Conservation (phyloP, 1,139 yeast genomes). For the Nematodospora anomalae region DNA sequence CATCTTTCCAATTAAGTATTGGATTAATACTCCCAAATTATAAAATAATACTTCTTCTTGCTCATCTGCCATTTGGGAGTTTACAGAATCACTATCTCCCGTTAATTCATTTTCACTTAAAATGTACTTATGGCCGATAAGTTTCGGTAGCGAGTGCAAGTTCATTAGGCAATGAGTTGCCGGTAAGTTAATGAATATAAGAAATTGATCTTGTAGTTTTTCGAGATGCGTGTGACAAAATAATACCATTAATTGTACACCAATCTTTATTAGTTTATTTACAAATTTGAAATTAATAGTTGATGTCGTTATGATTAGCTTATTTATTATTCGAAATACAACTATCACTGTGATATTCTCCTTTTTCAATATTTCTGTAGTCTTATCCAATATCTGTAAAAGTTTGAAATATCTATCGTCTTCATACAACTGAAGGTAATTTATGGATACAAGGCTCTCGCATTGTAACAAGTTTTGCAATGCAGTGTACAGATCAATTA, state of each 20-base stretch:
- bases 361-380: constrained; percentile 19
- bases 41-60: constrained; percentile 17
- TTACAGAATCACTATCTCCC: constrained; percentile 2
- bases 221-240: constrained; percentile 33
- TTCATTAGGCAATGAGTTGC: constrained; percentile 19
- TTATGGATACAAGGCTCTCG: constrained; percentile 22
- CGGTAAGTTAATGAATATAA: constrained; percentile 36
- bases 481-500: constrained; percentile 21
- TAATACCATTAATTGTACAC: constrained; percentile 27
- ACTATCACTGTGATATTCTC: constrained; percentile 25
- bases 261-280: constrained; percentile 31
- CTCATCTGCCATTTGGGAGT: constrained; percentile 1
- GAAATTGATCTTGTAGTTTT: constrained; percentile 33
- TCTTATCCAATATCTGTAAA: constrained; percentile 22
- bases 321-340: constrained; percentile 39
- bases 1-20: constrained; percentile 20
- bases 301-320: constrained; percentile 30
- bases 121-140: constrained; percentile 11
- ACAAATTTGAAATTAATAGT: constrained; percentile 33
- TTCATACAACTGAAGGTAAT: constrained; percentile 20
- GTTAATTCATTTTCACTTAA: constrained; percentile 6
- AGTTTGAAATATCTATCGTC: constrained; percentile 23
- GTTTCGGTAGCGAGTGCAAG: constrained; percentile 13
- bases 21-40: constrained; percentile 25
- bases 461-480: constrained; percentile 31